Evolutionary conservation across 805 yeast species (phyloP).

Genomic region (Isabelozyma heimii): DNA sequence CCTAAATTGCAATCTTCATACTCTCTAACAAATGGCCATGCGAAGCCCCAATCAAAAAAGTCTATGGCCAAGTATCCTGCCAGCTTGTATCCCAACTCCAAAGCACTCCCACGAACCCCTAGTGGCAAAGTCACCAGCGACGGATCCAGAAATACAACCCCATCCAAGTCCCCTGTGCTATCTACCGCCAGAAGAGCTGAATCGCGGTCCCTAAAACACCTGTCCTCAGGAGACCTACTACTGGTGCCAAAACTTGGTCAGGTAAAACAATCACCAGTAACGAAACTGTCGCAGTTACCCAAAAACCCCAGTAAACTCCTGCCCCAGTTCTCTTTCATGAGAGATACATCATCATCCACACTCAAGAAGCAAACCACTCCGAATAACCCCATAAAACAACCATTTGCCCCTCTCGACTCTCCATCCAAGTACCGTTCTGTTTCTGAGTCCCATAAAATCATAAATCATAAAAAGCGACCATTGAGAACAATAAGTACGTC

Average conservation of each 20-base stretch:
- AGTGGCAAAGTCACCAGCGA: conserved; percentile 18
- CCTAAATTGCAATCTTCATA: not conserved
- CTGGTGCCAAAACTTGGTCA: conserved; percentile 3
- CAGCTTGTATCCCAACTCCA: not conserved
- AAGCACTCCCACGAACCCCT: conserved; percentile 2
- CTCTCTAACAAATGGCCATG: not conserved
- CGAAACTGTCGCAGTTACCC: not conserved
- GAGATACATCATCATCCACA: conserved; percentile 36
- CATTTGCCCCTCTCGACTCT: not conserved
- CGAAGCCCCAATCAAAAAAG: not conserved
- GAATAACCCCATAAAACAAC: not conserved
- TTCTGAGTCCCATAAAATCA: not conserved
- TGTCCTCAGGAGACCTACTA: not conserved
- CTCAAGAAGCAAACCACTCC: conserved; percentile 19
- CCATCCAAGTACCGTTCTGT: not conserved
- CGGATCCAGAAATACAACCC: conserved; percentile 1
- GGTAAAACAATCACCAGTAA: not conserved
- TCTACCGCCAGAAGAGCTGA: conserved; percentile 21
- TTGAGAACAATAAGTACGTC: not conserved
- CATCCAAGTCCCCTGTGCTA: conserved; percentile 5
- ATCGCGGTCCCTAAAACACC: conserved; percentile 4
- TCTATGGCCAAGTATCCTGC: not conserved
- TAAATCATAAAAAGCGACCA: not conserved
- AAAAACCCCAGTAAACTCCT: conserved; percentile 2
- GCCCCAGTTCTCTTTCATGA: conserved; percentile 35